phyloP scores from a whole-genome alignment of 805 yeast genomes.

The Lachancea sp. region DNA sequence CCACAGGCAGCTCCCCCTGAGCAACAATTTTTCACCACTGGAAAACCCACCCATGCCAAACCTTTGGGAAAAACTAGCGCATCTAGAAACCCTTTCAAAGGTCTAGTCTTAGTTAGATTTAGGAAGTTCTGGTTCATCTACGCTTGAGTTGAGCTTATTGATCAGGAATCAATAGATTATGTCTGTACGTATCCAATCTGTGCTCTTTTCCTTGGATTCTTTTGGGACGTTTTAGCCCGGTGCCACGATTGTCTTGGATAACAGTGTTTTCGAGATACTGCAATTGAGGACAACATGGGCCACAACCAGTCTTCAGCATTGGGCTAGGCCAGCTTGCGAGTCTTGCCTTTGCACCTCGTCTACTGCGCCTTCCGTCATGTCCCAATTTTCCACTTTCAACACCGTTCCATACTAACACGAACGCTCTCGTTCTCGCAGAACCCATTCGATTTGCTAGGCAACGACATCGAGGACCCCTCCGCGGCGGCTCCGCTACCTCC shows the following conservation, averaged over 20 bases:
- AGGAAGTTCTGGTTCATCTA: neutral
- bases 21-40: neutral
- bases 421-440: slow-evolving; percentile 38
- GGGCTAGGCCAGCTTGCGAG: neutral
- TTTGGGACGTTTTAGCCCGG: no score
- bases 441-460: slow-evolving; percentile 76
- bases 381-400: no score
- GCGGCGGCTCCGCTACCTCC: slow-evolving; percentile 44
- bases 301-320: no score
- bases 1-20: neutral
- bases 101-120: neutral
- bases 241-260: no score
- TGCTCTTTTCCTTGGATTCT: neutral
- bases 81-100: neutral
- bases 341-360: no score
- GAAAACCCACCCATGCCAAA: neutral
- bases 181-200: slow-evolving; percentile 6
- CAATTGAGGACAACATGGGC: neutral
- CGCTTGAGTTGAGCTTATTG: slow-evolving; percentile 2
- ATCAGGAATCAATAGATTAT: slow-evolving; percentile 7
- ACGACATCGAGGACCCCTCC: slow-evolving; percentile 80
- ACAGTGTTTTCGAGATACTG: no score
- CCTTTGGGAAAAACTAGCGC: neutral
- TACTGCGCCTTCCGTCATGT: no score
- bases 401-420: slow-evolving; percentile 2